Percentiles rank a stretch among this genome's conserved stretches.
These are phyloP conservation scores for Chalciporus piperatus DNA, from an alignment of 768 basidiomycete species.

Conservation along the genomic window DNA sequence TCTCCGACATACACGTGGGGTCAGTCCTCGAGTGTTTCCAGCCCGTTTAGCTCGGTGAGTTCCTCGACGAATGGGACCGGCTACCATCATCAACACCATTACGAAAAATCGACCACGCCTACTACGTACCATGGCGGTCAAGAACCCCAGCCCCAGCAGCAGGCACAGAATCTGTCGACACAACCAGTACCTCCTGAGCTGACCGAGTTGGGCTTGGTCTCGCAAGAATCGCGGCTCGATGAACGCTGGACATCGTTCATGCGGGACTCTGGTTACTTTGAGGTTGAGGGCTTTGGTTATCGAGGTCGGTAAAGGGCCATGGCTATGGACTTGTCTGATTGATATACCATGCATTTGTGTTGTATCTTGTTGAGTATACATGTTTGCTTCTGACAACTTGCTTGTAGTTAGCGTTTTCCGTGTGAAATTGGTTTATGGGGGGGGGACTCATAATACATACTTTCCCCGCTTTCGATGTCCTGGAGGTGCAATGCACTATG, in stretches of 20 bases:
- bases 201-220: constrained; percentile 58
- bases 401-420: too few relatives aligned
- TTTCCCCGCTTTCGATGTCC: too few relatives aligned
- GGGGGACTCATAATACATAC: too few relatives aligned
- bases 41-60: constrained; percentile 4
- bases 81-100: constrained; percentile 17
- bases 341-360: too few relatives aligned
- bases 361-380: too few relatives aligned
- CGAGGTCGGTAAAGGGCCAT: constrained; percentile 16
- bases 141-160: neutral
- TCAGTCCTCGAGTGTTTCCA: constrained; percentile 3
- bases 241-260: constrained; percentile 63
- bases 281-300: constrained; percentile 33
- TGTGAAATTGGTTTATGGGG: too few relatives aligned
- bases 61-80: constrained; percentile 11
- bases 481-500: too few relatives aligned
- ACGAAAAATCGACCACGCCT: constrained; percentile 11
- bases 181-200: constrained; percentile 42
- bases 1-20: constrained; percentile 18
- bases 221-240: constrained; percentile 52
- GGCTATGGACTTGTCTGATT: too few relatives aligned
- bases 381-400: too few relatives aligned
- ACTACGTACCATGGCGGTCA: neutral
- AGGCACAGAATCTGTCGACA: constrained; percentile 4
- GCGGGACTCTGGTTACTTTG: constrained; percentile 49